phyloP scores from a whole-genome alignment of 2,329 filamentous ascomycete genomes.

The Arthrobotrys sphaeroides region DNA sequence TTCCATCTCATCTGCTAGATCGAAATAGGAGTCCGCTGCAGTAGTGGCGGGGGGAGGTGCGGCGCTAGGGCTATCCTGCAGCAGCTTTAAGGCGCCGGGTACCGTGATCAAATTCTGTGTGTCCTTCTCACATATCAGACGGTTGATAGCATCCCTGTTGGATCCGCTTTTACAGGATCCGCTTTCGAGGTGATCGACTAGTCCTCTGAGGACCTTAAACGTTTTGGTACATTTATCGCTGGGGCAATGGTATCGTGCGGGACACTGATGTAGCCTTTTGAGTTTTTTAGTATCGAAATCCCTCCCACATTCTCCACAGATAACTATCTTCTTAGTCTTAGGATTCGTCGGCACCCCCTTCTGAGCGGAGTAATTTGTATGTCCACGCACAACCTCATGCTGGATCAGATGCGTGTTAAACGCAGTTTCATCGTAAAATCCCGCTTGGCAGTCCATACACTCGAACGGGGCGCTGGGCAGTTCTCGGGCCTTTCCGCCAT shows the following conservation, averaged over 20 bases:
- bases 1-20: neutral
- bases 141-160: slow-evolving; percentile 2
- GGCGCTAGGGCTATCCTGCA: neutral
- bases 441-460: slow-evolving; percentile 19
- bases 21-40: neutral
- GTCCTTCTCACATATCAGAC: slow-evolving; percentile 15
- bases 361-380: neutral
- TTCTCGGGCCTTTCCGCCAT: neutral
- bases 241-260: slow-evolving; percentile 2
- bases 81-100: neutral
- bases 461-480: neutral
- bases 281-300: slow-evolving; percentile 14
- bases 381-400: neutral
- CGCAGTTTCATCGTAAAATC: slow-evolving; percentile 14
- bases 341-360: neutral
- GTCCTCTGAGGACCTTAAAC: neutral
- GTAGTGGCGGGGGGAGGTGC: neutral
- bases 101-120: slow-evolving; percentile 18
- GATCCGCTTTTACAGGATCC: slow-evolving; percentile 17
- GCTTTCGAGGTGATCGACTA: slow-evolving; percentile 29
- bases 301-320: slow-evolving; percentile 9
- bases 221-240: neutral
- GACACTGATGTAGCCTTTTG: neutral
- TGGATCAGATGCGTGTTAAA: slow-evolving; percentile 8
- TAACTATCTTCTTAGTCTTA: neutral